Evolutionary conservation across 2,329 filamentous ascomycete species (phyloP), one percentile per base, ranked within the genome.

Genomic region (Pleomassaria siparia): DNA sequence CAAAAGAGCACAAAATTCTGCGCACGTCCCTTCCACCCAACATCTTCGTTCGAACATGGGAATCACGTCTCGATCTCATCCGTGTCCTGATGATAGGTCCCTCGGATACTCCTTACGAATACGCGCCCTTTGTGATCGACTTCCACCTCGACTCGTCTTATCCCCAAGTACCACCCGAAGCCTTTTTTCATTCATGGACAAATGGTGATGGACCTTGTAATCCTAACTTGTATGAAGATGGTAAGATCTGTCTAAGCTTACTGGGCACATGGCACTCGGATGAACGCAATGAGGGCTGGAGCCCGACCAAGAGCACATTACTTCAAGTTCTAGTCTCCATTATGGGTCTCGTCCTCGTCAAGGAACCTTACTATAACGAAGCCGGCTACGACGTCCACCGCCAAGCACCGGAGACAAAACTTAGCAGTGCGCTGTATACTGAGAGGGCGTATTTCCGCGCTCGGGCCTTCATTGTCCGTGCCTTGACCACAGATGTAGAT

Each of bases 301-400:
- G 69, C 20, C 66, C 78, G 1, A 65, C 67, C 0, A 75, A 76
- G 44, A 80, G 78, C 47, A 83, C 80, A 0, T 53, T 84, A 1
- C 62, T 85, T 16, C 82, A 85, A 51, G 71, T 82, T 1, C 62
- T 82, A 3, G 79, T 83, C n/a, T 80, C 76, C 13, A 70, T 83
- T 29, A 74, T 81, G 71, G 80, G 79, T 0, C 66, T 83, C 5
- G 80, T 83, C 0, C 69, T 85, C 12, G 81, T 84, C 16, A 76
- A 76, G 36, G 76, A 80, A 50, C 82, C 82, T 1, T 85, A 83
- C 60, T 85, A 81, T 69, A 85, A 85, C 58, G 82, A 85, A 68
- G 81, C 82, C 10, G 82, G 82, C 21, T 85, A 80, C 53, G 81
- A 84, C 37, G 72, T 73, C 10, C 74, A 77, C 46, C 74, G 71